Percentiles rank a stretch among this genome's conserved stretches.
These are phyloP conservation scores for Fistulinella prunicolor DNA, from an alignment of 768 basidiomycete species.

Conservation along the genomic window DNA sequence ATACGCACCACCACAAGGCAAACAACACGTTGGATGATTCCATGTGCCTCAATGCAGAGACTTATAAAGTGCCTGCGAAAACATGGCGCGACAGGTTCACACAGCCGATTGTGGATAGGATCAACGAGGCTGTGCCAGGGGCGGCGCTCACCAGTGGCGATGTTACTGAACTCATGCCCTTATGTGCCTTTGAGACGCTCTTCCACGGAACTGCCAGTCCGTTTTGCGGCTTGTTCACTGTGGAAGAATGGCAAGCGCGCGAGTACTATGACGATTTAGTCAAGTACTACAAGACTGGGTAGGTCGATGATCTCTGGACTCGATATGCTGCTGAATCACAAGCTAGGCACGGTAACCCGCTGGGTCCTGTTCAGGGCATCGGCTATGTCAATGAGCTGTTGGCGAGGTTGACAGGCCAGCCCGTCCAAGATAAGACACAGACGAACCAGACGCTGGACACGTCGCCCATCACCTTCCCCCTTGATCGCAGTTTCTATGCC, in stretches of 20 bases:
- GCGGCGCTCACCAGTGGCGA: slow-evolving; percentile 57
- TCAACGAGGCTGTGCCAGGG: slow-evolving; percentile 62
- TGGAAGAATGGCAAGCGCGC: slow-evolving; percentile 59
- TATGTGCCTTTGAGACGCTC: slow-evolving; percentile 81
- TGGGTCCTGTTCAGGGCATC: slow-evolving; percentile 79
- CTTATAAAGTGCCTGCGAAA: slow-evolving; percentile 40
- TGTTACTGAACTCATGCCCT: slow-evolving; percentile 55
- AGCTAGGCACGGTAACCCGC: slow-evolving; percentile 59
- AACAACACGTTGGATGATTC: slow-evolving; percentile 69
- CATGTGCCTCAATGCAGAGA: slow-evolving; percentile 59
- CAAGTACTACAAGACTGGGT: slow-evolving; percentile 81
- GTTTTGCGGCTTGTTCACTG: slow-evolving; percentile 72
- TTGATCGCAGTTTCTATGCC: slow-evolving; percentile 60
- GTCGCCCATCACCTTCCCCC: slow-evolving; percentile 66
- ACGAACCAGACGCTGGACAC: slow-evolving; percentile 72
- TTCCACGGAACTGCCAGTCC: slow-evolving; percentile 49
- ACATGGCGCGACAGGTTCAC: slow-evolving; percentile 59
- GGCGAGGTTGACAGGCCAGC: slow-evolving; percentile 64
- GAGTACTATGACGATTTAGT: slow-evolving; percentile 72
- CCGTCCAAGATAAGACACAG: slow-evolving; percentile 67
- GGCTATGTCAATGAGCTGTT: slow-evolving; percentile 90
- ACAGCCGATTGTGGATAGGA: slow-evolving; percentile 50
- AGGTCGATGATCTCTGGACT: slow-evolving; percentile 14
- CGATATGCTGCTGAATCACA: neutral
- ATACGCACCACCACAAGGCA: slow-evolving; percentile 31